These are phyloP conservation scores for Chytridium lagenaria DNA, from an alignment of 371 early-diverging fungal species.

Conservation along the genomic window DNA sequence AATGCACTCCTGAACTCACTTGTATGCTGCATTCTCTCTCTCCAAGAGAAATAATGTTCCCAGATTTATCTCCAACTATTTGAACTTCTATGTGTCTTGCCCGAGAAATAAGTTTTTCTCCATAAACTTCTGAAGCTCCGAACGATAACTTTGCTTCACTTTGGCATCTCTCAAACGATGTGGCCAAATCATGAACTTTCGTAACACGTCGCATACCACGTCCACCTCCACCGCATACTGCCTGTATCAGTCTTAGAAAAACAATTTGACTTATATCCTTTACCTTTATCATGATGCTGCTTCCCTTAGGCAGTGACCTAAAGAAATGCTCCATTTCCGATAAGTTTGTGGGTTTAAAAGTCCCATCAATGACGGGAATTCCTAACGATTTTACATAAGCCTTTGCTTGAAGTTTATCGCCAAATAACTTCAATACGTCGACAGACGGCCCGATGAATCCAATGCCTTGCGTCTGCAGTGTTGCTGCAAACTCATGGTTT, in stretches of 20 bases:
- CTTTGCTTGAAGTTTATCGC: conserved; percentile 76
- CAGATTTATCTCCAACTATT: conserved; percentile 43
- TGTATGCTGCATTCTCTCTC: conserved; percentile 91
- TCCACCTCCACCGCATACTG: conserved; percentile 83
- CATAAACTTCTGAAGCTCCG: conserved; percentile 87
- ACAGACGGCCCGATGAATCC: conserved; percentile 87
- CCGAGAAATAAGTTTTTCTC: conserved; percentile 83
- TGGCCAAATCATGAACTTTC: conserved; percentile 62
- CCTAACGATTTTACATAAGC: conserved; percentile 55
- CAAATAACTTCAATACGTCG: conserved; percentile 82
- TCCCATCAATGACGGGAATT: conserved; percentile 89
- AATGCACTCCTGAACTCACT: not conserved
- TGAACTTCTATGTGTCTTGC: conserved; percentile 92
- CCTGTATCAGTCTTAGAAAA: conserved; percentile 74
- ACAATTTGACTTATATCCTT: too few species aligned
- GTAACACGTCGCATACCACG: conserved; percentile 91
- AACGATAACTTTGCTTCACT: conserved; percentile 83
- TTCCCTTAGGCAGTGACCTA: conserved; percentile 70
- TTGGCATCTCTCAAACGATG: conserved; percentile 74
- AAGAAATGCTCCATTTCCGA: conserved; percentile 71
- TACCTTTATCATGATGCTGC: not conserved
- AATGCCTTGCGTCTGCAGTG: conserved; percentile 80
- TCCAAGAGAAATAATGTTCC: conserved; percentile 80
- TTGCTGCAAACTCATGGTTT: conserved; percentile 84
- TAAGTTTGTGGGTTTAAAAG: conserved; percentile 76